Conservation (phyloP, 805 yeast genomes). For the Metschnikowia orientalis region DNA sequence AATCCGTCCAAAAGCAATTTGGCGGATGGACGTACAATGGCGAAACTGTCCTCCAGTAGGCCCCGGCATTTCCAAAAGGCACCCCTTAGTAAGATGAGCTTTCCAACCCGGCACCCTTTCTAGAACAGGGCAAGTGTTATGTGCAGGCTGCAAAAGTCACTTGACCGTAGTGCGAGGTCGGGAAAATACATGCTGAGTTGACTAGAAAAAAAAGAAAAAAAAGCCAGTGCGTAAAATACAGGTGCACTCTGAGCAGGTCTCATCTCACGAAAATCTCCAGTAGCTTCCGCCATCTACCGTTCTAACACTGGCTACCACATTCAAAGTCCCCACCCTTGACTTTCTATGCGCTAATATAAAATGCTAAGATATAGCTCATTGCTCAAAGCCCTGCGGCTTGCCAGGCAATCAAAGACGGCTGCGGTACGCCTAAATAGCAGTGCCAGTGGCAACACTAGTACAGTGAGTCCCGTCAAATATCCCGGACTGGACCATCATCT, state of each 20-base stretch:
- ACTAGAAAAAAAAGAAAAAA: neutral
- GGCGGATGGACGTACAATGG: constrained; percentile 99
- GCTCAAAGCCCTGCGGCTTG: constrained; percentile 1
- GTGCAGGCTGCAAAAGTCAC: no score
- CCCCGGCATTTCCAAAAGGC: no score
- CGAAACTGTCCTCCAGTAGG: constrained; percentile 30
- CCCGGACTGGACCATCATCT: constrained; percentile 1
- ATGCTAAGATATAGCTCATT: constrained; percentile 1
- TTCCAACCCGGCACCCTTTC: no score
- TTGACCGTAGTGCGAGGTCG: constrained; percentile 1
- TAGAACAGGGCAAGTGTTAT: no score
- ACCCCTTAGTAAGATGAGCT: no score
- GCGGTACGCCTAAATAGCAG: constrained; percentile 1
- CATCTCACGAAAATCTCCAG: constrained; percentile 5
- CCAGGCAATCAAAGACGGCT: neutral
- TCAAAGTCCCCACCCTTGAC: no score
- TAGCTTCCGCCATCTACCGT: no score
- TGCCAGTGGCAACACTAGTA: constrained; percentile 1
- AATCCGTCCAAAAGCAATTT: constrained; percentile 94
- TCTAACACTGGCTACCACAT: no score
- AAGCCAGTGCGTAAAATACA: constrained; percentile 1
- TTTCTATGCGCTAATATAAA: no score
- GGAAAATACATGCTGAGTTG: no score
- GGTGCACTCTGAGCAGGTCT: constrained; percentile 4
- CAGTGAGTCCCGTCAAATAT: constrained; percentile 1